These are phyloP conservation scores for Symmetrospora coprosmae DNA, from an alignment of 768 basidiomycete species.

Conservation along the genomic window DNA sequence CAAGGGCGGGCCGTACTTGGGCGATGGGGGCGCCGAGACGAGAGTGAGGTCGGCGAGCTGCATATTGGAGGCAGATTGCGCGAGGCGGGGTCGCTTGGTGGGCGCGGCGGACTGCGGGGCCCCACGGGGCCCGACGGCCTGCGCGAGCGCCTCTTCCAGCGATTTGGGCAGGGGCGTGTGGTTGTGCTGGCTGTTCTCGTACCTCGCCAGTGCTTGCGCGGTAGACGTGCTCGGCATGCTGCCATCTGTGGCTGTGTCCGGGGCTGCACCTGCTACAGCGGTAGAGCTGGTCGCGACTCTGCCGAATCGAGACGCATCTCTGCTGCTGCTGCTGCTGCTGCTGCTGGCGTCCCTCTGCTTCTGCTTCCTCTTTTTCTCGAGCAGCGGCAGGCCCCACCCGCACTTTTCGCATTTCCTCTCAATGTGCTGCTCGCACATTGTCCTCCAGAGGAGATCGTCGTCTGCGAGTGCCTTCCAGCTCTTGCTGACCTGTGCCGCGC, in stretches of 20 bases:
- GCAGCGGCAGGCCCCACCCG: constrained; percentile 87
- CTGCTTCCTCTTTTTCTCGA: constrained; percentile 56
- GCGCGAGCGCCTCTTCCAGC: constrained; percentile 1
- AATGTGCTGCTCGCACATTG: constrained; percentile 96
- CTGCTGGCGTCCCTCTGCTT: constrained; percentile 34
- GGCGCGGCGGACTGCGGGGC: background rate
- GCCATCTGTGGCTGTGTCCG: too few relatives aligned
- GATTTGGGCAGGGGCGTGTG: constrained; percentile 12
- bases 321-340: constrained; percentile 7
- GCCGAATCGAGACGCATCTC: background rate
- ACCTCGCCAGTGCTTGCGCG: background rate
- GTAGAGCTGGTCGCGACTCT: constrained; percentile 2
- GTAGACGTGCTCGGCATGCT: too few relatives aligned
- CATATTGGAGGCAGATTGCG: background rate
- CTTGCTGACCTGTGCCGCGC: constrained; percentile 71
- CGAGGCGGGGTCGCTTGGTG: background rate
- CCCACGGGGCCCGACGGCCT: background rate
- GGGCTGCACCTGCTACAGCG: constrained; percentile 3
- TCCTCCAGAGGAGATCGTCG: constrained; percentile 86
- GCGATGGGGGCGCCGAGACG: too few relatives aligned
- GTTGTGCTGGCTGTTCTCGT: constrained; percentile 8
- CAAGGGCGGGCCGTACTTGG: too few relatives aligned
- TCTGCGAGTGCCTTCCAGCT: constrained; percentile 76
- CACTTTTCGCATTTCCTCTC: constrained; percentile 92
- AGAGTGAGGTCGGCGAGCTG: too few relatives aligned